Conservation (phyloP, 768 basidiomycete species). For the Boletus pseudo-olivaceus region DNA sequence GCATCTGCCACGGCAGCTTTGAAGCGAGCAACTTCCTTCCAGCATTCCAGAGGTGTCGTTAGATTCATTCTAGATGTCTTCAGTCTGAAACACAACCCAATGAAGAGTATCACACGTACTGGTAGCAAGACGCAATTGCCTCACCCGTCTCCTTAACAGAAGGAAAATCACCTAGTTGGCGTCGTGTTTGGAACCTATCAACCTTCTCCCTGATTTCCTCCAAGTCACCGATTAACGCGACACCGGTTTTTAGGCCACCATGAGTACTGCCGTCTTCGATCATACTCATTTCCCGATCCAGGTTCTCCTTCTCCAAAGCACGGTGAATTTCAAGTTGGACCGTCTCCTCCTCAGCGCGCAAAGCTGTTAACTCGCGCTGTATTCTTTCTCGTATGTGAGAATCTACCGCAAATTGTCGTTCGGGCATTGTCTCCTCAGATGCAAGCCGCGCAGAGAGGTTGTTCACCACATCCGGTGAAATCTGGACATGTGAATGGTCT, state of each 20-base stretch:
- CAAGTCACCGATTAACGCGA: constrained; percentile 66
- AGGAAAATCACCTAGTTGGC: constrained; percentile 51
- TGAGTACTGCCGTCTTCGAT: constrained; percentile 41
- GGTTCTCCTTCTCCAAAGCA: constrained; percentile 84
- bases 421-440: constrained; percentile 55
- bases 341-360: constrained; percentile 65
- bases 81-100: background rate
- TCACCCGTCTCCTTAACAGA: constrained; percentile 55
- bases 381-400: constrained; percentile 70
- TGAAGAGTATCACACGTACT: constrained; percentile 34
- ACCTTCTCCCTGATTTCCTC: constrained; percentile 71
- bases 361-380: constrained; percentile 57
- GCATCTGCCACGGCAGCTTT: constrained; percentile 62
- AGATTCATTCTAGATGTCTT: constrained; percentile 36
- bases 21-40: constrained; percentile 68
- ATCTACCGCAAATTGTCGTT: constrained; percentile 73
- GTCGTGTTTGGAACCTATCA: constrained; percentile 61
- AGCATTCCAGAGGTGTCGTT: constrained; percentile 64
- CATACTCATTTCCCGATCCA: constrained; percentile 67
- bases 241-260: constrained; percentile 52
- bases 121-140: constrained; percentile 72
- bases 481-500: constrained; percentile 41
- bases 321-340: constrained; percentile 71
- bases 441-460: constrained; percentile 66
- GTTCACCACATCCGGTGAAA: constrained; percentile 81